Percentiles rank a stretch among this genome's conserved stretches.
These are phyloP conservation scores for Salvia splendens DNA, from an alignment of 257 asterid genomes.

Conservation along the genomic window DNA sequence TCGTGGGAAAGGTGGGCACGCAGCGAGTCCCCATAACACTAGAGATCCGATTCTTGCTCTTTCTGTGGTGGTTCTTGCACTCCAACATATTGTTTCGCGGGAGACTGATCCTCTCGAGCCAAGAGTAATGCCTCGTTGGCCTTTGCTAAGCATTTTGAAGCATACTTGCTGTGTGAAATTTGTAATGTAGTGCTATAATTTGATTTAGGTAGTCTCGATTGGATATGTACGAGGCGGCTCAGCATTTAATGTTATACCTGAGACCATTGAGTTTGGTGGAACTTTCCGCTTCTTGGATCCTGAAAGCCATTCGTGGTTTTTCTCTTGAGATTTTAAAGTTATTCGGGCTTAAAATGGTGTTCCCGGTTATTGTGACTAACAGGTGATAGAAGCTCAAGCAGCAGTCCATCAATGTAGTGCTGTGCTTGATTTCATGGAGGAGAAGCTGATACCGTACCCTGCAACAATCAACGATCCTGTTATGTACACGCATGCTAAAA, in stretches of 20 bases:
- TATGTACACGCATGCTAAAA: conserved; percentile 63
- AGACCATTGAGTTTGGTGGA: conserved; percentile 75
- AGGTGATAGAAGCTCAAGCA: conserved; percentile 81
- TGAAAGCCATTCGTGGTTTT: conserved; percentile 56
- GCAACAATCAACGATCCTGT: conserved; percentile 57
- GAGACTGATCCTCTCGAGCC: conserved; percentile 83
- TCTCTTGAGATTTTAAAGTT: conserved; percentile 17
- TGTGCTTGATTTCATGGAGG: conserved; percentile 61
- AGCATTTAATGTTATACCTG: conserved; percentile 72
- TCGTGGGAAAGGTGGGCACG: conserved; percentile 84
- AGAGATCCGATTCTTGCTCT: conserved; percentile 72
- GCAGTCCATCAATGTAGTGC: conserved; percentile 66
- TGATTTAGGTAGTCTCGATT: conserved; percentile 62
- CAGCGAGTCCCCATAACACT: conserved; percentile 72
- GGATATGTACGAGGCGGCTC: conserved; percentile 68
- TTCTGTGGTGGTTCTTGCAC: conserved; percentile 69
- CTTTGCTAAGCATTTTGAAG: background rate
- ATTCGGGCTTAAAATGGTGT: background rate
- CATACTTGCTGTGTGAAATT: background rate
- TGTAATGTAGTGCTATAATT: background rate
- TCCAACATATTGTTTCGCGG: conserved; percentile 84
- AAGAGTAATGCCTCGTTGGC: conserved; percentile 46
- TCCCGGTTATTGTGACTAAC: conserved; percentile 8
- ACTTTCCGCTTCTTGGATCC: conserved; percentile 67
- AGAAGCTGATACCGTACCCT: conserved; percentile 54